Percentiles rank a stretch among this genome's conserved stretches.
phyloP scores from a whole-genome alignment of 192 early-diverging fungal species.

The Thamnidium elegans region DNA sequence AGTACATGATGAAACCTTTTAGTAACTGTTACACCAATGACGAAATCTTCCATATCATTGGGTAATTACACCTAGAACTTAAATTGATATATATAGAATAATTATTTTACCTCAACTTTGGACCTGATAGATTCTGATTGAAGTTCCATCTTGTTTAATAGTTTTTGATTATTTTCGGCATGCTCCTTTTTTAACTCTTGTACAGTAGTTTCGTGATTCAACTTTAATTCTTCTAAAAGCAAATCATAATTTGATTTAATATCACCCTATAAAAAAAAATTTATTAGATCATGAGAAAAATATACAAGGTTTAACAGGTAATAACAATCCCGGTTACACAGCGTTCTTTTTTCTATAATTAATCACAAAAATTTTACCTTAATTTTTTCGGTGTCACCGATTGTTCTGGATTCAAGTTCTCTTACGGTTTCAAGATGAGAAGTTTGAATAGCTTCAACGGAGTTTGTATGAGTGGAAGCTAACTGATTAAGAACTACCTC shows the following conservation, averaged over 20 bases:
- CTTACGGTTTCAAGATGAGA: not conserved
- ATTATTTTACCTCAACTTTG: constrained; percentile 11
- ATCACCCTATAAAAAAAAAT: constrained; percentile 2
- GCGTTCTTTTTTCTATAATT: not conserved
- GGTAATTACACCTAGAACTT: no score
- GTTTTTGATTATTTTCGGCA: not conserved
- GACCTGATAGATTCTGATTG: constrained; percentile 11
- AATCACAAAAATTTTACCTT: constrained; percentile 1
- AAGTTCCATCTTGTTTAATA: not conserved
- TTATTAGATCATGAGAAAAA: not conserved
- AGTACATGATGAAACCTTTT: not conserved
- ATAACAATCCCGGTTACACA: not conserved
- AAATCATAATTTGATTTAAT: not conserved
- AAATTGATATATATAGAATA: not conserved
- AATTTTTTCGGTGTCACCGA: constrained; percentile 6
- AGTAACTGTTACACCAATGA: no score
- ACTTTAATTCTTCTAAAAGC: constrained; percentile 1
- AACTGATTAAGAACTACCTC: not conserved
- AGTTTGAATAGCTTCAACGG: not conserved
- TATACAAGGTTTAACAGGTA: not conserved
- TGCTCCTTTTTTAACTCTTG: not conserved
- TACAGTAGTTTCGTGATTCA: constrained; percentile 14
- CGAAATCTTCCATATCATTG: no score
- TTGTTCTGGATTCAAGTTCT: constrained; percentile 12
- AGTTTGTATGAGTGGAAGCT: not conserved